These are phyloP conservation scores for Camillea tinctor DNA, from an alignment of 2,329 filamentous ascomycete species.

Conservation along the genomic window DNA sequence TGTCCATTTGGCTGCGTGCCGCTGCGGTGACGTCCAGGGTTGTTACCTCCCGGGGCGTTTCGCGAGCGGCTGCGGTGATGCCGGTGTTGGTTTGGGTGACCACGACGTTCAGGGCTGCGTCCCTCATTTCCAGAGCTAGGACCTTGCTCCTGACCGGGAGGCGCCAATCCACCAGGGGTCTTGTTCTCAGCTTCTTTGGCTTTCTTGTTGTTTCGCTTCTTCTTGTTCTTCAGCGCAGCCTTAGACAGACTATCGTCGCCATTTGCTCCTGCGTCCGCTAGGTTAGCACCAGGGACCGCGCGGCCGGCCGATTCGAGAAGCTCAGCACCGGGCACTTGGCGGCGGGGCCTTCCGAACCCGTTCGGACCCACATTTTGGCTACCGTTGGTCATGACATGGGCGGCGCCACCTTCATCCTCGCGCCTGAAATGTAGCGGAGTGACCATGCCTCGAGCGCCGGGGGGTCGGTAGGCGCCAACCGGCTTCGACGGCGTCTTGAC, in stretches of 20 bases:
- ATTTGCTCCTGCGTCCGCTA: slow-evolving; percentile 59
- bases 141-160: slow-evolving; percentile 42
- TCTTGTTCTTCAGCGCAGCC: slow-evolving; percentile 93
- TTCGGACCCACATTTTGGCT: slow-evolving; percentile 68
- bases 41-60: slow-evolving; percentile 42
- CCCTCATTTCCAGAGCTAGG: slow-evolving; percentile 50
- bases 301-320: slow-evolving; percentile 54
- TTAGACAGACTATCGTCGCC: slow-evolving; percentile 78
- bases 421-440: slow-evolving; percentile 96
- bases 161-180: slow-evolving; percentile 45
- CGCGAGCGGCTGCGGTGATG: slow-evolving; percentile 53
- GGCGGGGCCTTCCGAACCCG: slow-evolving; percentile 75
- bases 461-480: slow-evolving; percentile 93
- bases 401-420: slow-evolving; percentile 92
- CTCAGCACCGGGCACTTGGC: slow-evolving; percentile 86
- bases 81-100: slow-evolving; percentile 50
- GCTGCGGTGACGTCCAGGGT: slow-evolving; percentile 49
- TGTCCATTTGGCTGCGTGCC: slow-evolving; percentile 44
- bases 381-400: slow-evolving; percentile 78
- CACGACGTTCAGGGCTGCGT: slow-evolving; percentile 67
- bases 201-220: slow-evolving; percentile 93
- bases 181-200: slow-evolving; percentile 74
- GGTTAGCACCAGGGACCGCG: slow-evolving; percentile 66
- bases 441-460: slow-evolving; percentile 82
- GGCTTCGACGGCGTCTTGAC: slow-evolving; percentile 96